Evolutionary conservation across 2,329 filamentous ascomycete species (phyloP), one percentile per base, ranked within the genome.

Genomic region (Alternaria brassicae): DNA sequence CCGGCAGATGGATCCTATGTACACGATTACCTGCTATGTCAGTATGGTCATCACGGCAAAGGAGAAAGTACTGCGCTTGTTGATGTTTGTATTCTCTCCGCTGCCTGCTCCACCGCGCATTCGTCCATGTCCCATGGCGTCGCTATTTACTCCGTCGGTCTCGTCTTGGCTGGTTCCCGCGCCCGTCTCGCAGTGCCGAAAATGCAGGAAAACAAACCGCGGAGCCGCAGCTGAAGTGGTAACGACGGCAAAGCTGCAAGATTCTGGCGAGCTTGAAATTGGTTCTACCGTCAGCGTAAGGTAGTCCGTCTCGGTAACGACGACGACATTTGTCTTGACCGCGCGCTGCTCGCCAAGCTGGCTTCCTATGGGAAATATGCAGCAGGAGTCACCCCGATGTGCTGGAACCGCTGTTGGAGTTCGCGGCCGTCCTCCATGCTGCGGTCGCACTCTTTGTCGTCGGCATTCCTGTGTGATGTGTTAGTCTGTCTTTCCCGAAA

Each of bases 231-330:
- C 6, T 10, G 57, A 36, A 3, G 49, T 17, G 17, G n/a, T 19
- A 4, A 15, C 23, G 10, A 19, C 27, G 27, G 25, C 37, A 23
- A 25, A 21, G 6, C 42, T 27, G 40, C 21, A 4, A 25, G 41
- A 15, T 1, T 40, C 19, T 40, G 50, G 15, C 8, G 23, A n/a
- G 44, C 39, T 44, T n/a, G 51, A 12, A 13, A 37, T 6, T 1
- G 41, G 34, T 0, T 27, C 47, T 1, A 58, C 25, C 0, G 62
- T 63, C 21, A 68, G 51, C 2, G 60, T 66, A 5, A 17, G 37
- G 21, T 49, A 41, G 3, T 62, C 32, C 0, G 58, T 65, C 15
- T 68, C 41, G 3, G 60, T 68, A 21, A 68, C 52, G n/a, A 58
- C 51, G 2, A 68, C 52, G 0, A 61, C 34, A 15, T 60, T 17